These are phyloP conservation scores for Citrus medica DNA, from an alignment of 345 rosid species.

Conservation along the genomic window DNA sequence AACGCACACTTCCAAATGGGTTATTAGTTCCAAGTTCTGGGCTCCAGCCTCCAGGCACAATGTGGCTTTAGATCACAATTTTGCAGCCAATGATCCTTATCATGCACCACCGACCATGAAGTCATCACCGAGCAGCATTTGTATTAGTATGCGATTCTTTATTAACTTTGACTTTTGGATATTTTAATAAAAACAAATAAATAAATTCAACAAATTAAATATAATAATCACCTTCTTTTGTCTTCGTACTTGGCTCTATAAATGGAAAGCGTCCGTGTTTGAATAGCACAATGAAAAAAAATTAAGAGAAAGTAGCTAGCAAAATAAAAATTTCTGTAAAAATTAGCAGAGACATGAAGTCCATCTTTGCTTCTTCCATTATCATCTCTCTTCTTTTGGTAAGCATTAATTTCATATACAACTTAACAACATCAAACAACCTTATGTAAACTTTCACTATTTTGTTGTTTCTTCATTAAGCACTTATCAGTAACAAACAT, in stretches of 20 bases:
- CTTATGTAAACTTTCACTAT: neutral
- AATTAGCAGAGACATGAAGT: slow-evolving; percentile 25
- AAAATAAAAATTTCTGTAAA: neutral
- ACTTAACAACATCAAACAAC: neutral
- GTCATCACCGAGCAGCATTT: neutral
- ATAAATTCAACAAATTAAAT: neutral
- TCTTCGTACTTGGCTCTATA: slow-evolving; percentile 5
- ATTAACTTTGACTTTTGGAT: neutral
- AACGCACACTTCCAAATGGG: too few species aligned
- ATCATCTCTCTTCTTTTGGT: slow-evolving; percentile 34
- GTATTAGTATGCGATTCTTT: neutral
- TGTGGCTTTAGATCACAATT: neutral
- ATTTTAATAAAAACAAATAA: neutral
- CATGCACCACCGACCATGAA: neutral
- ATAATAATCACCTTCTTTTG: neutral
- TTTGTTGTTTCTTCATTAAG: neutral
- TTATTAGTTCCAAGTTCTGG: neutral
- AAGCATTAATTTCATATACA: slow-evolving; percentile 5
- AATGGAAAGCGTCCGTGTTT: neutral
- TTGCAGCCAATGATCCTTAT: neutral
- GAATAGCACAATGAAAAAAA: slow-evolving; percentile 1
- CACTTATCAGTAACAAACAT: too few species aligned
- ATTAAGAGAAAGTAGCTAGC: too few species aligned
- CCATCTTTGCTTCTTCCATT: slow-evolving; percentile 13
- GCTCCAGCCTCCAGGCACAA: neutral